Evolutionary conservation across 129 eudicot species (phyloP).

Genomic region (Escallonia rubra): DNA sequence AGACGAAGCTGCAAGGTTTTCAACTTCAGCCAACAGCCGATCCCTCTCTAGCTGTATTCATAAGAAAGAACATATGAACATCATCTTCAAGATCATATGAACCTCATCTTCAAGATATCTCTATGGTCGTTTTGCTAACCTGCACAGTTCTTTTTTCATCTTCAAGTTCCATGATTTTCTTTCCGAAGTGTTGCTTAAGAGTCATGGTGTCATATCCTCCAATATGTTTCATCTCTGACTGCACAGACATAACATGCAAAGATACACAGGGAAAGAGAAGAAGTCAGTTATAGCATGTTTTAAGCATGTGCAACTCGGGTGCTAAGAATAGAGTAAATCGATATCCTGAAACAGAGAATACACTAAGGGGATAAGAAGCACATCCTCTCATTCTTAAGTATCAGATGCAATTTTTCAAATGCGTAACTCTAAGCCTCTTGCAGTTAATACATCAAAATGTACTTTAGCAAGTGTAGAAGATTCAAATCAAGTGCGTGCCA

Average conservation of each 20-base stretch:
- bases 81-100: not conserved
- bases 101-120: not conserved
- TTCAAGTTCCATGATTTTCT: slow-evolving; percentile 89
- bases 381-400: too few species aligned
- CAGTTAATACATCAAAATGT: too few species aligned
- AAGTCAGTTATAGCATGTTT: too few species aligned
- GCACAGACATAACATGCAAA: slow-evolving; percentile 20
- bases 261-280: too few species aligned
- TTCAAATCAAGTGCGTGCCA: too few species aligned
- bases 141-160: slow-evolving; percentile 93
- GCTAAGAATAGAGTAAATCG: too few species aligned
- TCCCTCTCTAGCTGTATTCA: slow-evolving; percentile 80
- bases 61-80: not conserved
- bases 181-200: slow-evolving; percentile 98
- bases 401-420: too few species aligned
- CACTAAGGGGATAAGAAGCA: too few species aligned
- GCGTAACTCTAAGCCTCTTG: too few species aligned
- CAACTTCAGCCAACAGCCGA: slow-evolving; percentile 81
- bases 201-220: slow-evolving; percentile 80
- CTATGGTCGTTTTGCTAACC: slow-evolving; percentile 31
- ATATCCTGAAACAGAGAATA: too few species aligned
- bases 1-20: slow-evolving; percentile 72
- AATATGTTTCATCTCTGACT: slow-evolving; percentile 93
- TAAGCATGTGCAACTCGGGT: too few species aligned
- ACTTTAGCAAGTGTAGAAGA: not conserved